Evolutionary conservation across 2,329 filamentous ascomycete genomes (phyloP).

Genomic region (Ophiocordyceps australis): DNA sequence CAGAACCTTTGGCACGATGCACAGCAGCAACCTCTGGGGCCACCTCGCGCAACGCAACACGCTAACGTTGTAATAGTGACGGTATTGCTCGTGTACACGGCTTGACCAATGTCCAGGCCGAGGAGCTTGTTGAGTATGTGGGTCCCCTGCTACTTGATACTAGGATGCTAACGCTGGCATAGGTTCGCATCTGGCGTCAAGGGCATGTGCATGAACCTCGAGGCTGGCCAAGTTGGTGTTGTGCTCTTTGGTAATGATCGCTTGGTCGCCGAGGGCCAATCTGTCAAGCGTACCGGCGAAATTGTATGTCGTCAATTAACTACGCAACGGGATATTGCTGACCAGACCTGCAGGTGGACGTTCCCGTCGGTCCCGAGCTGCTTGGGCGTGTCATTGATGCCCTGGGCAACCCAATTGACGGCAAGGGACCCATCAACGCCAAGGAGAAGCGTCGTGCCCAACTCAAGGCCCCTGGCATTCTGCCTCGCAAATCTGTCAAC

Average conservation of each 20-base stretch:
- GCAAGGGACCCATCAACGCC: slow-evolving; percentile 93
- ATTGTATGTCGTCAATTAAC: slow-evolving; percentile 52
- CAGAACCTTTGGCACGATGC: too few relatives aligned
- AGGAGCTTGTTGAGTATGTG: slow-evolving; percentile 98
- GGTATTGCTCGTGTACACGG: slow-evolving; percentile 99
- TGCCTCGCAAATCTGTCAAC: slow-evolving; percentile 93
- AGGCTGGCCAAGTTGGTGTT: slow-evolving; percentile 99
- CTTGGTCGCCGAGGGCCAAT: slow-evolving; percentile 98
- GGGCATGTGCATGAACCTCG: slow-evolving; percentile 99
- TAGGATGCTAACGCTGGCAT: slow-evolving; percentile 5
- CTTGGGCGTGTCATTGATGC: slow-evolving; percentile 97
- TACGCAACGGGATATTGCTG: slow-evolving; percentile 4
- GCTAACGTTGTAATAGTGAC: slow-evolving; percentile 49
- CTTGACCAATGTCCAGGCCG: slow-evolving; percentile 99
- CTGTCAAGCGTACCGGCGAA: slow-evolving; percentile 97
- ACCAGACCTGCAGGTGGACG: slow-evolving; percentile 56
- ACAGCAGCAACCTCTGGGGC: background rate
- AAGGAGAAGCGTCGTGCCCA: slow-evolving; percentile 88
- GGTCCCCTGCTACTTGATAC: slow-evolving; percentile 1
- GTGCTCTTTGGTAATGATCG: slow-evolving; percentile 99
- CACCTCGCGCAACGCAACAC: background rate
- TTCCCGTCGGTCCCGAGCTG: slow-evolving; percentile 81
- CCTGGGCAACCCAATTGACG: slow-evolving; percentile 97
- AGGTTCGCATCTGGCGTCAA: slow-evolving; percentile 99
- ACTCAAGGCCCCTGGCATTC: slow-evolving; percentile 96